Evolutionary conservation across 1,284 basidiomycete species (phyloP).

Genomic region (Moesziomyces sp.): DNA sequence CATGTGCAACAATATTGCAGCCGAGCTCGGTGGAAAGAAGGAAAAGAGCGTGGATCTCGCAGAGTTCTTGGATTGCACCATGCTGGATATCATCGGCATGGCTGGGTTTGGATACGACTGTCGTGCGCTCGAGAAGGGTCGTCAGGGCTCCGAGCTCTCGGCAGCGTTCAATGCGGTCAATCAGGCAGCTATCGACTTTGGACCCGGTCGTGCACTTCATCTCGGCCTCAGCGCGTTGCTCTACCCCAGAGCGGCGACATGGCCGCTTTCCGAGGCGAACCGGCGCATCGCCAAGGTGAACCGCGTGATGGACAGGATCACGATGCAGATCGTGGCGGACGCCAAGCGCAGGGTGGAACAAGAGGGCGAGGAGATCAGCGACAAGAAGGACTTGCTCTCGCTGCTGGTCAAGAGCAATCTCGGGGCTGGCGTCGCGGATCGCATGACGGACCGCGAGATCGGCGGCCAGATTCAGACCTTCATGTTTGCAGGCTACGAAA

Average conservation of each 20-base stretch:
- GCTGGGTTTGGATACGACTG: constrained; percentile 62
- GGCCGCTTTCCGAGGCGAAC: constrained; percentile 38
- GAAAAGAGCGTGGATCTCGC: constrained; percentile 39
- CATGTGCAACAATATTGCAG: constrained; percentile 44
- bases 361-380: constrained; percentile 30
- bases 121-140: constrained; percentile 46
- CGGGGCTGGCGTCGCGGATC: constrained; percentile 68
- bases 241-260: constrained; percentile 26
- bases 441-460: constrained; percentile 76
- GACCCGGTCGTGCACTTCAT: constrained; percentile 31
- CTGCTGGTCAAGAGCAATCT: constrained; percentile 38
- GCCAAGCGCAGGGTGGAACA: constrained; percentile 15
- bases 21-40: constrained; percentile 1
- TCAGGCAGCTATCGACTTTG: constrained; percentile 45
- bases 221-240: constrained; percentile 29
- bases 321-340: constrained; percentile 26
- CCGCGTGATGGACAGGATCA: constrained; percentile 32
- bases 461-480: constrained; percentile 82
- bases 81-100: constrained; percentile 64
- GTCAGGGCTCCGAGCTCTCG: constrained; percentile 33
- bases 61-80: constrained; percentile 53
- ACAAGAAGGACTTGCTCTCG: constrained; percentile 40
- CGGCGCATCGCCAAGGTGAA: constrained; percentile 35
- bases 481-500: constrained; percentile 83
- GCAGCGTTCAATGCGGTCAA: constrained; percentile 40